Evolutionary conservation across 2,329 filamentous ascomycete species (phyloP), one percentile per base, ranked within the genome.

Genomic region (Alternaria triticina): DNA sequence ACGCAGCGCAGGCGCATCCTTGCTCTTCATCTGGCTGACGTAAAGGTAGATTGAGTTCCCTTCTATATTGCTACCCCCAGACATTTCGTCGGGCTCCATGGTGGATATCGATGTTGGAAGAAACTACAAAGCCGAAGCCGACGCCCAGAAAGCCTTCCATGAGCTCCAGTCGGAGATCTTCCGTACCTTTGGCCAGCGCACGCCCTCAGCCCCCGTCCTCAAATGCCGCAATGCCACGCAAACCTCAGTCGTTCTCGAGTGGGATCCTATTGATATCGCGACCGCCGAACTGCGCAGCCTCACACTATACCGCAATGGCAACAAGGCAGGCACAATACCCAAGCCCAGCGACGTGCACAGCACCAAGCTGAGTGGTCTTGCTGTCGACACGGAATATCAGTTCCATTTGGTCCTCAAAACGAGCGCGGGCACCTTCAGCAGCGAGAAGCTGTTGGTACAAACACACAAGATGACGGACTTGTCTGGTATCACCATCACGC

Each of bases 401-500:
- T 99, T 99, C 83, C 93, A 98, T 78, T 86, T 98, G 54, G 91
- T 98, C 10, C 85, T 99, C 77, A 89, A 93, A 74, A 99, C 96
- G 7, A 94, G 89, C 59, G 96, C 96, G 5, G 96, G 96, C 62
- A 97, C 92, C 43, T 94, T 90, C 75, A 87, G 87, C 65, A 96
- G 91, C 78, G 92, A 97, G 69, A 93, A 91, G 79, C 86, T 99
- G 56, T 87, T 87, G 5, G 94, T 97, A 62, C 89, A 91, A 75
- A 99, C 96, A 49, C 96, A 99, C 84, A 97, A 97, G 85, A 97
- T 99, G 94, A 98, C 95, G 43, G 94, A 99, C 79, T 85, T 99
- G 55, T 94, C 91, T 70, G 96, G 96, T 62, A 94, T 99, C 80
- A 98, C 95, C 23, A 92, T 99, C 72, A 97, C 95, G 3, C 91